Evolutionary conservation across 306 rosid species (phyloP).

Genomic region (Bauhinia variegata): DNA sequence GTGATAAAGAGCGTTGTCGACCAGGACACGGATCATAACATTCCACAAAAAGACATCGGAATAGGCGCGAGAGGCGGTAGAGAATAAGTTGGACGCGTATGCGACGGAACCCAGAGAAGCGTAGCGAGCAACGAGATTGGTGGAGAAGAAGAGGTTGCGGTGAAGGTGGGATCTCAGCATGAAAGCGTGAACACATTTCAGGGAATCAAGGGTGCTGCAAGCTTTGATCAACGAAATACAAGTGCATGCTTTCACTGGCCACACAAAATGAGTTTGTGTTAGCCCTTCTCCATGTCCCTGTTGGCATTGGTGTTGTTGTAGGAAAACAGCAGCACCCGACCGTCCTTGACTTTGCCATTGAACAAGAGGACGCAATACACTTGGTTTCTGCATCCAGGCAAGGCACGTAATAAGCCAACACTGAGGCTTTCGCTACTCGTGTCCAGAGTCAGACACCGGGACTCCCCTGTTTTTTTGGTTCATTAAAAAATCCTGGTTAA

Average conservation of each 20-base stretch:
- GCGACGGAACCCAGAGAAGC: constrained; percentile 43
- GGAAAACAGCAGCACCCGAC: no score
- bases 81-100: constrained; percentile 45
- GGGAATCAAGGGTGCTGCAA: constrained; percentile 36
- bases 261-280: no score
- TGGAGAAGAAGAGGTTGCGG: constrained; percentile 46
- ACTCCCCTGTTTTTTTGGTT: no score
- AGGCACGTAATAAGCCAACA: no score
- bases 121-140: constrained; percentile 49
- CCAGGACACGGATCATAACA: constrained; percentile 50
- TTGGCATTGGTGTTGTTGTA: no score
- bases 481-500: no score
- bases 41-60: constrained; percentile 48
- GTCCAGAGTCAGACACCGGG: no score
- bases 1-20: constrained; percentile 37
- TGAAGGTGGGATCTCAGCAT: constrained; percentile 43
- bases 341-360: no score
- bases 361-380: no score
- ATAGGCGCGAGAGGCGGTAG: constrained; percentile 3
- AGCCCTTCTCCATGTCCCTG: no score
- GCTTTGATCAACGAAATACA: constrained; percentile 39
- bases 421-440: no score
- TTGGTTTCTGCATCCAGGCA: no score
- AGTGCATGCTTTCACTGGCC: neutral
- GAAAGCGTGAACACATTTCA: constrained; percentile 45